Evolutionary conservation across 2,329 filamentous ascomycete genomes (phyloP).

Genomic region (Arthrocladium fulminans): DNA sequence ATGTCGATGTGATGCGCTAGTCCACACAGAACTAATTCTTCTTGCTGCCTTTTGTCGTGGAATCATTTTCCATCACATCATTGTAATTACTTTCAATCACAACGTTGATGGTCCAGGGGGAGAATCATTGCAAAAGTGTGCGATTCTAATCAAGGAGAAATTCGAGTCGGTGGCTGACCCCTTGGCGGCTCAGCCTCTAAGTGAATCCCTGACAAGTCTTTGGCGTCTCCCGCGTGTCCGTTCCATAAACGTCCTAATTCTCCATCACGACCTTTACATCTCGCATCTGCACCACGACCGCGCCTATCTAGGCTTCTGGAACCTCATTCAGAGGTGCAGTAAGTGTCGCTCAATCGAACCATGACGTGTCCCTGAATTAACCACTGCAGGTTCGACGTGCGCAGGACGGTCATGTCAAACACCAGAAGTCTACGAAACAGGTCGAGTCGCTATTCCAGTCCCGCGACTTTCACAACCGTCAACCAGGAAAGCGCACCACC

Average conservation of each 20-base stretch:
- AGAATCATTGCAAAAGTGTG: too few species aligned
- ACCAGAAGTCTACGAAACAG: slow-evolving; percentile 22
- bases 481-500: slow-evolving; percentile 12
- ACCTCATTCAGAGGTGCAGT: slow-evolving; percentile 16
- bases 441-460: slow-evolving; percentile 22
- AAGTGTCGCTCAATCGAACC: slow-evolving; percentile 9
- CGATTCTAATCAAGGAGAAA: not conserved
- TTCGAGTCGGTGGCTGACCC: too few species aligned
- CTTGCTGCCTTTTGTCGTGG: not conserved
- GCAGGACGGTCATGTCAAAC: slow-evolving; percentile 16
- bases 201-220: not conserved
- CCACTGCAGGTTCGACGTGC: not conserved
- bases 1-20: not conserved
- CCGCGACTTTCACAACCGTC: slow-evolving; percentile 16
- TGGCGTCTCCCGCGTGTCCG: not conserved
- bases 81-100: not conserved
- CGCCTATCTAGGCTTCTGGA: slow-evolving; percentile 12
- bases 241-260: not conserved
- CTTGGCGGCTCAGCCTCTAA: not conserved
- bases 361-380: slow-evolving; percentile 19
- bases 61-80: too few species aligned
- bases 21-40: not conserved
- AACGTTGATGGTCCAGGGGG: not conserved
- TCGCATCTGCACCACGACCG: slow-evolving; percentile 1
- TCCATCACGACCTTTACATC: slow-evolving; percentile 1